Evolutionary conservation across 2,329 filamentous ascomycete genomes (phyloP).

Genomic region (Coniochaeta pulveracea): DNA sequence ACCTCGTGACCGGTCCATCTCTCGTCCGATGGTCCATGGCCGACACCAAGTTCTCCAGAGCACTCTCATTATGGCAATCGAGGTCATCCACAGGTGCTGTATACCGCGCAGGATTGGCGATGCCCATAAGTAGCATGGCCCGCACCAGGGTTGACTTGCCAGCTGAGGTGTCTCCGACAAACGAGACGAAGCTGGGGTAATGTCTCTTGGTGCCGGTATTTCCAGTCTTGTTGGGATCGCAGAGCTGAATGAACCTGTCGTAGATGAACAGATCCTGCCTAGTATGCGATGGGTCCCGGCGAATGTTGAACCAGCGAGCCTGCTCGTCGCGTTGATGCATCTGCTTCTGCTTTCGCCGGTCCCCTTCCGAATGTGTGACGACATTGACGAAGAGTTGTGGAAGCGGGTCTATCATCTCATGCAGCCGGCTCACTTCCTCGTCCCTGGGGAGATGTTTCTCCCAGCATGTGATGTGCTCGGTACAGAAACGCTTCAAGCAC

Average conservation of each 20-base stretch:
- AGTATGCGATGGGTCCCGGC: neutral
- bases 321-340: conserved; percentile 1
- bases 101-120: conserved; percentile 1
- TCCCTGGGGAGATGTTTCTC: neutral
- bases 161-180: conserved; percentile 11
- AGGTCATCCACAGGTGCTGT: neutral
- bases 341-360: conserved; percentile 2
- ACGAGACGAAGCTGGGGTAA: conserved; percentile 13
- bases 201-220: conserved; percentile 6
- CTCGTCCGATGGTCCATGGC: conserved; percentile 4
- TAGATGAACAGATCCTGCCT: conserved; percentile 4
- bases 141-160: conserved; percentile 13
- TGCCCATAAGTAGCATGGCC: conserved; percentile 12
- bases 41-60: conserved; percentile 5
- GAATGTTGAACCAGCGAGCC: conserved; percentile 2
- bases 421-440: neutral
- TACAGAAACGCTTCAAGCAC: neutral
- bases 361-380: conserved; percentile 1
- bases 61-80: neutral
- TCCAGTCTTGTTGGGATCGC: conserved; percentile 5
- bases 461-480: neutral
- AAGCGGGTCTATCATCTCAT: neutral
- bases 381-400: conserved; percentile 1
- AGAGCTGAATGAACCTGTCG: conserved; percentile 7
- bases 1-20: conserved; percentile 9